Conservation (phyloP, 768 basidiomycete genomes). For the Boletus rubroflammeus region DNA sequence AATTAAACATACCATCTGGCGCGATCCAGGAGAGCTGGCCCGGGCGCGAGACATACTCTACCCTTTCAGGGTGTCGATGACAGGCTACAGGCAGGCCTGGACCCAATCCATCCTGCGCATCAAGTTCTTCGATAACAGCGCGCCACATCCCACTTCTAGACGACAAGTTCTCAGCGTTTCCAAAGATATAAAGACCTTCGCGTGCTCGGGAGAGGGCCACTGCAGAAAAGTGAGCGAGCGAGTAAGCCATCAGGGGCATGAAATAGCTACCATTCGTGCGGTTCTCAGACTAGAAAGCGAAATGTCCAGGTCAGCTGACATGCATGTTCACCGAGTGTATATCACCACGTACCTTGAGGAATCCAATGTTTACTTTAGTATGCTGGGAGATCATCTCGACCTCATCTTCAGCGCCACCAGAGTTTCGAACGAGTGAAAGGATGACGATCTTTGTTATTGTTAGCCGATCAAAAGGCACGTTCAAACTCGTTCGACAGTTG, state of each 20-base stretch:
- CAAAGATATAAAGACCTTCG: conserved; percentile 71
- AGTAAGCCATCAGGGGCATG: background rate
- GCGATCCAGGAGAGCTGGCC: conserved; percentile 48
- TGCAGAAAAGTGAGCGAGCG: conserved; percentile 17
- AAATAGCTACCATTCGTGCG: conserved; percentile 47
- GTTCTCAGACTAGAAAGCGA: conserved; percentile 45
- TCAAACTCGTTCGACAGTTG: background rate
- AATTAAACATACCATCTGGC: conserved; percentile 47
- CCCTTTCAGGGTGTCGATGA: conserved; percentile 46
- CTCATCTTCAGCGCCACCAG: conserved; percentile 45
- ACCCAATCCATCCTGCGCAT: conserved; percentile 44
- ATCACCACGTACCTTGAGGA: conserved; percentile 54
- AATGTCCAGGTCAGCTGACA: background rate
- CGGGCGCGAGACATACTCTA: conserved; percentile 44
- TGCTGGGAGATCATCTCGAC: conserved; percentile 19
- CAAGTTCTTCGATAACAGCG: conserved; percentile 54
- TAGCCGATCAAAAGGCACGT: background rate
- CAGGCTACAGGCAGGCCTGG: conserved; percentile 55
- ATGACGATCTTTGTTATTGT: conserved; percentile 53
- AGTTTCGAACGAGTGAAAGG: conserved; percentile 70
- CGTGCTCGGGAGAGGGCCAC: conserved; percentile 74
- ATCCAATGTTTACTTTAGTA: conserved; percentile 52
- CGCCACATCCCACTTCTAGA: conserved; percentile 56
- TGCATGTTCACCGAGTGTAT: background rate
- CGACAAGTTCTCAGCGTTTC: conserved; percentile 56